Evolutionary conservation across 1,284 basidiomycete species (phyloP).

Genomic region (Pseudozyma thailandica): DNA sequence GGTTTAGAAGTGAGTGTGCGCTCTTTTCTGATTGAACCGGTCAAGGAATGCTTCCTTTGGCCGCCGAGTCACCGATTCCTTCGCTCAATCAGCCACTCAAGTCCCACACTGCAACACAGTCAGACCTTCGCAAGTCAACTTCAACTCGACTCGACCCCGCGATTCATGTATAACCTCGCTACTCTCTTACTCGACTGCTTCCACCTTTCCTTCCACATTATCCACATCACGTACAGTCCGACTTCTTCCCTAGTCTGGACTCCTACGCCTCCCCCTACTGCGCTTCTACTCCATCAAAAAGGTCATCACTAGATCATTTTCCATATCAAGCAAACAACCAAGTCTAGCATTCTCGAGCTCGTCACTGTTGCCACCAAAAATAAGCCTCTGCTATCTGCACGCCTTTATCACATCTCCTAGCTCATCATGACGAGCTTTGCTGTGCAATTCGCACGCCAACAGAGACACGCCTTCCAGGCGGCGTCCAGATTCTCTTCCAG

Average conservation of each 20-base stretch:
- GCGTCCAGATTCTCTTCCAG: slow-evolving; percentile 29
- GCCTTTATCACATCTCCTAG: neutral
- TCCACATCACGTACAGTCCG: neutral
- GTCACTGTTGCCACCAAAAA: slow-evolving; percentile 13
- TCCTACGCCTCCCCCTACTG: neutral
- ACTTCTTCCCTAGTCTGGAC: neutral
- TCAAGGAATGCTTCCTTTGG: neutral
- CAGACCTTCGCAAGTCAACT: neutral
- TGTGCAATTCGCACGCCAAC: slow-evolving; percentile 51
- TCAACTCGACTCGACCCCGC: neutral
- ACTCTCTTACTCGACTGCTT: neutral
- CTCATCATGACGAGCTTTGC: slow-evolving; percentile 48
- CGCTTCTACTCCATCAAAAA: neutral
- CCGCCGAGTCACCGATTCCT: slow-evolving; percentile 16
- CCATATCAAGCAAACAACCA: neutral
- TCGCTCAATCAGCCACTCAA: slow-evolving; percentile 1
- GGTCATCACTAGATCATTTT: neutral
- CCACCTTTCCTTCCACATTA: slow-evolving; percentile 1
- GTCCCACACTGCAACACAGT: neutral
- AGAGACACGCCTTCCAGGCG: slow-evolving; percentile 47
- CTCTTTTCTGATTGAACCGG: neutral
- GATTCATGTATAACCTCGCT: slow-evolving; percentile 8
- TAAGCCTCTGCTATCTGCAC: slow-evolving; percentile 11
- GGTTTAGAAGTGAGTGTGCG: neutral
- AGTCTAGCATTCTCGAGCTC: neutral